Conservation (phyloP, 306 rosid species). For the Albizia julibrissin region DNA sequence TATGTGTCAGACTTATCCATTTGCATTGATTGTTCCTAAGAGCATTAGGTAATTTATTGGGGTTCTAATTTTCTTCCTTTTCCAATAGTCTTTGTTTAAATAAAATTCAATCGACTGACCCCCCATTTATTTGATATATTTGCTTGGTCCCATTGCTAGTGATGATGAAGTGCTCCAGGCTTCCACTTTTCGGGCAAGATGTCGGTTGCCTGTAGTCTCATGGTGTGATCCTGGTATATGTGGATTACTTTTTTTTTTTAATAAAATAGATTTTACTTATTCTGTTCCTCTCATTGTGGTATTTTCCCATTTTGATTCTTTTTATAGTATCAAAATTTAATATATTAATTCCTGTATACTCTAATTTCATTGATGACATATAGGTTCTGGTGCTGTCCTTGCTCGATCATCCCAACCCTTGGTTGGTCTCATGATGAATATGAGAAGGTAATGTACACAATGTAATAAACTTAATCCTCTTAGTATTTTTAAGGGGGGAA, state of each 20-base stretch:
- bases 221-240: slow-evolving; percentile 88
- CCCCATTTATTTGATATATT: slow-evolving; percentile 26
- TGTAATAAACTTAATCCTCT: slow-evolving; percentile 26
- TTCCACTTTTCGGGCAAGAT: slow-evolving; percentile 81
- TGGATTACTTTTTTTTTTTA: background rate
- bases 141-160: slow-evolving; percentile 50
- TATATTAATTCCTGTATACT: slow-evolving; percentile 24
- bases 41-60: slow-evolving; percentile 62
- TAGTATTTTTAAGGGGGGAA: background rate
- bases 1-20: slow-evolving; percentile 90
- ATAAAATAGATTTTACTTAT: background rate
- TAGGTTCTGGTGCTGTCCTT: slow-evolving; percentile 91
- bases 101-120: slow-evolving; percentile 29
- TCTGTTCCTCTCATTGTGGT: slow-evolving; percentile 18
- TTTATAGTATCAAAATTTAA: slow-evolving; percentile 19
- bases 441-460: slow-evolving; percentile 76
- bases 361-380: slow-evolving; percentile 26
- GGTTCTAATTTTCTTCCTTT: slow-evolving; percentile 32
- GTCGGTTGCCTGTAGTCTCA: slow-evolving; percentile 91
- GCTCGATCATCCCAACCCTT: slow-evolving; percentile 98
- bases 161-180: slow-evolving; percentile 91
- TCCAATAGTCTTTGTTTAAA: slow-evolving; percentile 25
- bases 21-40: slow-evolving; percentile 87
- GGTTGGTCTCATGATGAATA: slow-evolving; percentile 96
- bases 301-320: slow-evolving; percentile 8